A percentile compares a stretch with the other conserved stretches of the same genome.
phyloP scores from a whole-genome alignment of 2,329 filamentous ascomycete genomes.

The Coniochaeta hoffmannii region DNA sequence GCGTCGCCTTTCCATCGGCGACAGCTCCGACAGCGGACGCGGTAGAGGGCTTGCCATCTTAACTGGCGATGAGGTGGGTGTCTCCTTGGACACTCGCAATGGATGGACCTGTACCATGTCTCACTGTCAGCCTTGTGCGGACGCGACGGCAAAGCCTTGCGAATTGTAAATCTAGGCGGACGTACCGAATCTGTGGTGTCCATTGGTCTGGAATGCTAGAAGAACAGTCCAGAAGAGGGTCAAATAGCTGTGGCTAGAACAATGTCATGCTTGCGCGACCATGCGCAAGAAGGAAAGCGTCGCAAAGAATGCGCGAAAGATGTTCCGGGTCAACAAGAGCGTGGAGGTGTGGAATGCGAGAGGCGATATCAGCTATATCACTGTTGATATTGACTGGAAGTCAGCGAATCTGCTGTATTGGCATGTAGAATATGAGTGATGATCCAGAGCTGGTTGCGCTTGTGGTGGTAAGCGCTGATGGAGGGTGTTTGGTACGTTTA shows the following conservation, averaged over 20 bases:
- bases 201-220: not conserved
- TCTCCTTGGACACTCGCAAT: constrained; percentile 70
- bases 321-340: not conserved
- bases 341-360: not conserved
- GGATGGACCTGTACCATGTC: constrained; percentile 56
- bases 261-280: not conserved
- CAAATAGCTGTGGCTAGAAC: not conserved
- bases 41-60: constrained; percentile 56
- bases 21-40: constrained; percentile 82
- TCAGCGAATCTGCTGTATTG: not conserved
- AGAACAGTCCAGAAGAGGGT: not conserved
- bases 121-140: not conserved
- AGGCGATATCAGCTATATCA: not conserved
- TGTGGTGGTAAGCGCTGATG: not conserved
- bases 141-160: not conserved
- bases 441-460: not conserved
- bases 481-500: not conserved
- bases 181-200: not conserved
- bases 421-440: not conserved
- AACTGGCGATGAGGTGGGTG: constrained; percentile 49
- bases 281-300: not conserved
- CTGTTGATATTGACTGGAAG: not conserved
- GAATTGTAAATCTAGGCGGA: not conserved
- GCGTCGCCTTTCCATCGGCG: constrained; percentile 73
- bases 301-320: not conserved